Evolutionary conservation across 257 asterid species (phyloP).

Genomic region (Penstemon davidsonii): DNA sequence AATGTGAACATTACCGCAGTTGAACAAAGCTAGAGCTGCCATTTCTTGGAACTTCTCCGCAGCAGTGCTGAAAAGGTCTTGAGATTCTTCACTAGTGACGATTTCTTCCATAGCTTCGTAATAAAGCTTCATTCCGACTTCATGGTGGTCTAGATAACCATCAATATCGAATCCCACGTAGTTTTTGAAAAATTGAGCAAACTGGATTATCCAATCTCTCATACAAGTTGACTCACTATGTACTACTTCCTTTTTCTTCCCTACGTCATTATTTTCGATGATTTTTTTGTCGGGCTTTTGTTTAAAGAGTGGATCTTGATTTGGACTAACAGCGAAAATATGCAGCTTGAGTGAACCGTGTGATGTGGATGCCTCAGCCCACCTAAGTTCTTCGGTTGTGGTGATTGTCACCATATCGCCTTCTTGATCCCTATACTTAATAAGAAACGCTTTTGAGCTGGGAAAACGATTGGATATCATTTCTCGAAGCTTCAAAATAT

Average conservation of each 20-base stretch:
- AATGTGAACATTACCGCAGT: slow-evolving; percentile 84
- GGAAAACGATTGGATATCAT: slow-evolving; percentile 60
- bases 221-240: slow-evolving; percentile 48
- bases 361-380: slow-evolving; percentile 75
- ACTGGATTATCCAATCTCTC: slow-evolving; percentile 77
- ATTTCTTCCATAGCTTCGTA: slow-evolving; percentile 83
- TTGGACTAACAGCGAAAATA: slow-evolving; percentile 63
- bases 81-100: slow-evolving; percentile 82
- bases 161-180: too few relatives aligned
- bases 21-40: slow-evolving; percentile 86
- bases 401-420: slow-evolving; percentile 88
- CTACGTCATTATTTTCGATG: slow-evolving; percentile 41
- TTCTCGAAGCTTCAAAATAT: slow-evolving; percentile 57
- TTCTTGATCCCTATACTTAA: slow-evolving; percentile 85
- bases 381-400: slow-evolving; percentile 68
- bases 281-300: slow-evolving; percentile 35
- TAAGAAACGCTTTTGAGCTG: slow-evolving; percentile 48
- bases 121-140: slow-evolving; percentile 67
- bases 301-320: slow-evolving; percentile 61
- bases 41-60: slow-evolving; percentile 80
- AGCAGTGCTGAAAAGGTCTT: slow-evolving; percentile 55
- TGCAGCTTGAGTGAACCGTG: slow-evolving; percentile 65
- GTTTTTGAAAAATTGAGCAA: slow-evolving; percentile 72
- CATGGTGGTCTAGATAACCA: too few relatives aligned
- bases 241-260: slow-evolving; percentile 31